A percentile compares a stretch with the other conserved stretches of the same genome.
phyloP scores from a whole-genome alignment of 2,329 filamentous ascomycete species.

The Sporothrix dimorphospora region DNA sequence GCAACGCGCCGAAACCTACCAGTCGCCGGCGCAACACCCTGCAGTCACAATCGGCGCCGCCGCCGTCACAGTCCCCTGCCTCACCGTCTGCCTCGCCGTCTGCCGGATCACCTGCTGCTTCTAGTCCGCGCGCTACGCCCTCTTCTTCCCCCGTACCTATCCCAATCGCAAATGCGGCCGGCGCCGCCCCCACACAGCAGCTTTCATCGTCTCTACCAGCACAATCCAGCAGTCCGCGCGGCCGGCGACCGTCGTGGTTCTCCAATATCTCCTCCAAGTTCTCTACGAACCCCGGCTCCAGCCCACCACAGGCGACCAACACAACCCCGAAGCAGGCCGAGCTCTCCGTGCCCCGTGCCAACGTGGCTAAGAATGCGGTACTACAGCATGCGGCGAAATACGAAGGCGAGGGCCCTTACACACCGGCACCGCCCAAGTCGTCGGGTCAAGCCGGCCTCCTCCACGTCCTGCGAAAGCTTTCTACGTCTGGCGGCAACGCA shows the following conservation, averaged over 20 bases:
- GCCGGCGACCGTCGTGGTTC: slow-evolving; percentile 83
- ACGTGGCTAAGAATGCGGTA: slow-evolving; percentile 60
- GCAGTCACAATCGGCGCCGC: slow-evolving; percentile 33
- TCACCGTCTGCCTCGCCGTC: not conserved
- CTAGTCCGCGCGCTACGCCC: not conserved
- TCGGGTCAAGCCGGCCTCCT: slow-evolving; percentile 70
- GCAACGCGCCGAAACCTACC: slow-evolving; percentile 37
- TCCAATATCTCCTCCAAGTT: slow-evolving; percentile 93
- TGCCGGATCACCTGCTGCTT: slow-evolving; percentile 12
- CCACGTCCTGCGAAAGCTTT: slow-evolving; percentile 79
- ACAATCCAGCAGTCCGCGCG: slow-evolving; percentile 30
- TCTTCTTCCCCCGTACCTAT: slow-evolving; percentile 5
- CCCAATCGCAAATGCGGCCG: not conserved
- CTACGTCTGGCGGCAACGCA: slow-evolving; percentile 59
- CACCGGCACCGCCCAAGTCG: slow-evolving; percentile 72
- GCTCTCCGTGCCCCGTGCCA: slow-evolving; percentile 52
- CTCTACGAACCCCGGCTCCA: slow-evolving; percentile 55
- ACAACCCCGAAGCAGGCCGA: slow-evolving; percentile 47
- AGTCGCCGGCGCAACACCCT: slow-evolving; percentile 38
- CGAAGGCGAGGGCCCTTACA: slow-evolving; percentile 68
- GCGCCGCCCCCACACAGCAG: not conserved
- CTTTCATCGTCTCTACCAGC: slow-evolving; percentile 26
- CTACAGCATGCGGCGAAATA: slow-evolving; percentile 59
- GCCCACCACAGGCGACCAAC: slow-evolving; percentile 42
- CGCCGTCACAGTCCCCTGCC: not conserved